Conservation (phyloP, 2,329 filamentous ascomycete species). For the Canariomyces notabilis region DNA sequence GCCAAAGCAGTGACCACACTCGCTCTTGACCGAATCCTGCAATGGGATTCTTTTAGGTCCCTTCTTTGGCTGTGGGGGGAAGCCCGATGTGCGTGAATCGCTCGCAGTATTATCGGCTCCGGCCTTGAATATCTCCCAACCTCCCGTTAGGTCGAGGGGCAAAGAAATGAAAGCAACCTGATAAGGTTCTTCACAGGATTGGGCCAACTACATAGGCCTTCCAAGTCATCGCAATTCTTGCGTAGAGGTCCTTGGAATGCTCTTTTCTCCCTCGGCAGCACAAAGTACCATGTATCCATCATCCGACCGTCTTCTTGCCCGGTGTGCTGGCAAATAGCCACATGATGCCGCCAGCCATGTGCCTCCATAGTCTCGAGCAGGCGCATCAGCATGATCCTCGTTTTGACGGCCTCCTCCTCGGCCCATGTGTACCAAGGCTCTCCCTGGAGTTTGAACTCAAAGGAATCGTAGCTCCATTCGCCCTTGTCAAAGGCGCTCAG, state of each 20-base stretch:
- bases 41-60: too few species aligned
- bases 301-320: slow-evolving; percentile 18
- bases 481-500: slow-evolving; percentile 15
- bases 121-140: background rate
- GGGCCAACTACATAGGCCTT: too few species aligned
- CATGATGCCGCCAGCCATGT: slow-evolving; percentile 20
- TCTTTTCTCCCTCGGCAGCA: slow-evolving; percentile 5
- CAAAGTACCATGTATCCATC: slow-evolving; percentile 24
- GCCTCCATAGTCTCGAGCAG: slow-evolving; percentile 21
- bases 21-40: background rate
- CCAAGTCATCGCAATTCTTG: too few species aligned
- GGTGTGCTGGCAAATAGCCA: slow-evolving; percentile 15
- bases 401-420: slow-evolving; percentile 14
- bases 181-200: too few species aligned
- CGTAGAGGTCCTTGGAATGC: too few species aligned
- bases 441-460: slow-evolving; percentile 22
- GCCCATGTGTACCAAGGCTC: slow-evolving; percentile 18
- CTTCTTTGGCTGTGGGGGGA: too few species aligned
- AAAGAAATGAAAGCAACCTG: background rate
- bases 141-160: too few species aligned
- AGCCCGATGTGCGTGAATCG: background rate
- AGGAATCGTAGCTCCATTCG: slow-evolving; percentile 19
- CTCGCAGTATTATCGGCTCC: background rate
- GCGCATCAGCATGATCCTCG: slow-evolving; percentile 18
- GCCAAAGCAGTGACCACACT: background rate